Evolutionary conservation across 768 basidiomycete genomes (phyloP), one percentile per base, ranked within the genome.

Genomic region (Mycena latifolia): DNA sequence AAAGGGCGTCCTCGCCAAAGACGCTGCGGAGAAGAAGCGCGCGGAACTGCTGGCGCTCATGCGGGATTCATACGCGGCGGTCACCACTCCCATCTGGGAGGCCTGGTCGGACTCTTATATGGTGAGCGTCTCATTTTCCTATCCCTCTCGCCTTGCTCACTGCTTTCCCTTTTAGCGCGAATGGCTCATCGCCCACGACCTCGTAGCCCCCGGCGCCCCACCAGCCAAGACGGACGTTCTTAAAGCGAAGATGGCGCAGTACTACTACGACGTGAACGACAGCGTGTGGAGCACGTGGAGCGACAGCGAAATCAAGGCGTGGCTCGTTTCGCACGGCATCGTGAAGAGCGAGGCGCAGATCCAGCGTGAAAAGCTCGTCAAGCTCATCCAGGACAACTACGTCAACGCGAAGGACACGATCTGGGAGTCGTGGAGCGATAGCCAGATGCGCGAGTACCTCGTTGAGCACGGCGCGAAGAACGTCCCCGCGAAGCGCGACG

Each of bases 121-220:
- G 24, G 25, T 61, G 17, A 22, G 18, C 35, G 7, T 14, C 5
- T 9, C 37, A 14, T 17, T 20, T 27, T 55, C 5, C 14, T 37
- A 55, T 25, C 14, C 54, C 41, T 25, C 2, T 18, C 35, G 56
- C 20, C 15, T 45, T 8, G 14, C 63, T 61, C 17, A 61, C 46
- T n/a, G n/a, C 6, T 9, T 18, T 27, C 10, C 54, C 45, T n/a
- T n/a, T n/a, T 65, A 94, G 92, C 89, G 90, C 61, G 81, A 91
- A 62, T 98, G 96, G 96, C 91, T 98, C 50, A 80, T 93, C 17
- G 78, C 85, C 11, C 94, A 95, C 76, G 86, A 90, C 63, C 78
- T 98, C 69, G 81, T 95, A 71, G 85, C 90, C 51, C 78, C 85
- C 33, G 78, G 81, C 27, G 72, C 70, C 12, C n/a, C 87, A 89